Conservation (phyloP, 345 rosid genomes). For the Moricandia arvensis region DNA sequence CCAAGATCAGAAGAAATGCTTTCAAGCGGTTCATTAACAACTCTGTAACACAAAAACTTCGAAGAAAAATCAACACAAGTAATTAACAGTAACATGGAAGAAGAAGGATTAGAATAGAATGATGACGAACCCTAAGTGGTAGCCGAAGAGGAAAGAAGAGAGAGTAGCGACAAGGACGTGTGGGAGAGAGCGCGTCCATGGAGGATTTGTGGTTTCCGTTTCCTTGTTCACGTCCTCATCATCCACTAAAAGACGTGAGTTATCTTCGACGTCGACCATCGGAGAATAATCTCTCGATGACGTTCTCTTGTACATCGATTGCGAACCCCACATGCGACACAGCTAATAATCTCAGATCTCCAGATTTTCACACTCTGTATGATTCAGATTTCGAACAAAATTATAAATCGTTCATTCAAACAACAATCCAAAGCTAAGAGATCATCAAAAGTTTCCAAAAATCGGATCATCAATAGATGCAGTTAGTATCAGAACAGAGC, state of each 20-base stretch:
- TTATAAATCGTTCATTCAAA: no score
- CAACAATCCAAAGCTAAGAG: not conserved
- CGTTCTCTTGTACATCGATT: constrained; percentile 67
- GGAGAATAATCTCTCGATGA: constrained; percentile 58
- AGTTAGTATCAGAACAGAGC: not conserved
- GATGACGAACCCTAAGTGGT: constrained; percentile 82
- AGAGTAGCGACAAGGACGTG: constrained; percentile 84
- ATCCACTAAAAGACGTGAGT: constrained; percentile 39
- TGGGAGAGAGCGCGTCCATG: constrained; percentile 79
- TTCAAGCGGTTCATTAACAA: constrained; percentile 96
- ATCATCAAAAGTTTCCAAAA: not conserved
- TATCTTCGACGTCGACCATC: constrained; percentile 55
- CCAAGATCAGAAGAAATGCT: constrained; percentile 85
- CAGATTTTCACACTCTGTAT: not conserved
- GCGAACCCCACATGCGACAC: constrained; percentile 62
- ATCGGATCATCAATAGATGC: not conserved
- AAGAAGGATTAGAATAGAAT: not conserved
- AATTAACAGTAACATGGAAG: not conserved
- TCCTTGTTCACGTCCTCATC: constrained; percentile 22
- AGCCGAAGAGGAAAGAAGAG: constrained; percentile 83
- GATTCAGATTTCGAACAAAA: constrained; percentile 4
- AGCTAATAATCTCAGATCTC: constrained; percentile 18
- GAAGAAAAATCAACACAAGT: not conserved
- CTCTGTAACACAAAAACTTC: constrained; percentile 41
- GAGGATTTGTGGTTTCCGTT: constrained; percentile 62